These are phyloP conservation scores for Hypholoma fasciculare DNA, from an alignment of 768 basidiomycete species.

Conservation along the genomic window DNA sequence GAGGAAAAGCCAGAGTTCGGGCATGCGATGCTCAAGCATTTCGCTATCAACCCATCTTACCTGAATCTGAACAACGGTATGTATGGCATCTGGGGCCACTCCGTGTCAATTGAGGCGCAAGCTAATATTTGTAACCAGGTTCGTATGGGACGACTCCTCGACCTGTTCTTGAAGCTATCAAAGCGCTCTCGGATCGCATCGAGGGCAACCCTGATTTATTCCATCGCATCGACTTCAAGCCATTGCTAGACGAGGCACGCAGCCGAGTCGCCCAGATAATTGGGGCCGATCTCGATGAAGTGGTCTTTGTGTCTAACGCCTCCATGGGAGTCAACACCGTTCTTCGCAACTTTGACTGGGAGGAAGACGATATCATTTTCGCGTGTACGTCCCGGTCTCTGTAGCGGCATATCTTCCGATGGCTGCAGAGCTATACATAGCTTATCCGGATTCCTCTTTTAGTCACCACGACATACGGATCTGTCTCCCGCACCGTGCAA, in stretches of 20 bases:
- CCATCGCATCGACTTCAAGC: conserved; percentile 36
- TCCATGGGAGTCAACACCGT: conserved; percentile 69
- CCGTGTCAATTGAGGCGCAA: not conserved
- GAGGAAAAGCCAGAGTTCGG: conserved; percentile 43
- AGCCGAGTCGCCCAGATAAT: conserved; percentile 51
- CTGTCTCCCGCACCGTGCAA: conserved; percentile 50
- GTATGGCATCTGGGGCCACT: not conserved
- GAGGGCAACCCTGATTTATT: conserved; percentile 63
- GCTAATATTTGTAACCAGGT: conserved; percentile 32
- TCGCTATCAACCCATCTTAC: conserved; percentile 56
- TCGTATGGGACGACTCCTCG: conserved; percentile 59
- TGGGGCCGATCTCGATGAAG: conserved; percentile 50
- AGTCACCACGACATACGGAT: conserved; percentile 50
- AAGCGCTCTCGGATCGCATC: conserved; percentile 37
- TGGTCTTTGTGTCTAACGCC: conserved; percentile 62
- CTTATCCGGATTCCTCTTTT: not conserved
- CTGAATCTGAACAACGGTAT: conserved; percentile 67
- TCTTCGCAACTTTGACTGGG: conserved; percentile 67
- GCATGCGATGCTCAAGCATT: conserved; percentile 52
- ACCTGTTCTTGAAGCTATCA: conserved; percentile 47
- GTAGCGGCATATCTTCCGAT: conserved; percentile 8
- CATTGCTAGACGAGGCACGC: conserved; percentile 39
- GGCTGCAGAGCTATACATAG: not conserved
- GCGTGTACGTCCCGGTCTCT: conserved; percentile 40
- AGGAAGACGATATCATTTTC: conserved; percentile 65